Conservation (phyloP, 495 filamentous ascomycete genomes). For the Trichoderma reesei region DNA sequence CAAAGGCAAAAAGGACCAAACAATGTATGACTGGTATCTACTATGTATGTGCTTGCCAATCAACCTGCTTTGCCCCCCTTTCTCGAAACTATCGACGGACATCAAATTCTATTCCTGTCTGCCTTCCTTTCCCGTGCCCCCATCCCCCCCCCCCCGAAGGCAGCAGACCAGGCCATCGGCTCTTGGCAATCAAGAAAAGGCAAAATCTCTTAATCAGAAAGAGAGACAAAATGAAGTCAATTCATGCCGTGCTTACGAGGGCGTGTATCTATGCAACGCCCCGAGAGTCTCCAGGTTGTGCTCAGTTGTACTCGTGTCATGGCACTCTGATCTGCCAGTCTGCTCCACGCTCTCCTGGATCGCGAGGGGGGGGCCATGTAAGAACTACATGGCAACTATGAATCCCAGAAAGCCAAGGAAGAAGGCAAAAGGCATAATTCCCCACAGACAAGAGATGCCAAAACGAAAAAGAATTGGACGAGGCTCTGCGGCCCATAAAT, state of each 20-base stretch:
- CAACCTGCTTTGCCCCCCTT: not conserved
- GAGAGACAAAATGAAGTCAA: not conserved
- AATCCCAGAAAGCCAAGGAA: not conserved
- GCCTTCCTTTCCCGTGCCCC: not conserved
- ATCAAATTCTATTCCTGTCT: not conserved
- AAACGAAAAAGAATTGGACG: not conserved
- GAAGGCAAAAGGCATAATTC: not conserved
- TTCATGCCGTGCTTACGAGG: not conserved
- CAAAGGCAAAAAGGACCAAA: not conserved
- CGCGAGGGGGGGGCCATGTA: not conserved
- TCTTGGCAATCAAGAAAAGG: not conserved
- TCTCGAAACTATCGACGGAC: not conserved
- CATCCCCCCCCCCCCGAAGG: not conserved
- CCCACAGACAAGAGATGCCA: too few relatives aligned
- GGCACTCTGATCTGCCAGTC: not conserved
- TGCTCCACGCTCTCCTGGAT: not conserved
- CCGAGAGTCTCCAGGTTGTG: not conserved
- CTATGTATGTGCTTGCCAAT: not conserved
- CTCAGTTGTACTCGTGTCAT: not conserved
- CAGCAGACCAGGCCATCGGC: not conserved
- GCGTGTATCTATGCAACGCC: not conserved
- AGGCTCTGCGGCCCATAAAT: constrained; percentile 6
- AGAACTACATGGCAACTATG: not conserved
- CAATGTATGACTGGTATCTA: too few relatives aligned
- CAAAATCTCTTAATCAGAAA: not conserved